Evolutionary conservation across 2,329 filamentous ascomycete species (phyloP), one percentile per base, ranked within the genome.

Genomic region (Lasiodiplodia hormozganensis): DNA sequence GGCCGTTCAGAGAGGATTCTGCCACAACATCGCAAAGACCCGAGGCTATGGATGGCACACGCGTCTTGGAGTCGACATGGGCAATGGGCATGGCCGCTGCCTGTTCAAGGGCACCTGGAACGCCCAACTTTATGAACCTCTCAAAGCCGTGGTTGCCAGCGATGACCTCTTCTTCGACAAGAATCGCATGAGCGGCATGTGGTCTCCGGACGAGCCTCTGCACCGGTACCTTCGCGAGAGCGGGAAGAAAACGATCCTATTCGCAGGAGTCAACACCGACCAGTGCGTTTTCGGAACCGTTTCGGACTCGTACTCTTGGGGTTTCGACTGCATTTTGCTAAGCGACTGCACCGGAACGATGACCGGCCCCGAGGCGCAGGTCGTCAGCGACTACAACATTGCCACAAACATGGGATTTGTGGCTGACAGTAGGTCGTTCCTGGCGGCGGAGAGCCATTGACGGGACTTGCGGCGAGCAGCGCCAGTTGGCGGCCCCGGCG

Each of bases 141-240:
- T 82, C 58, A 79, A 80, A 69, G 74, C 73, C 31, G 74, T 75
- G 62, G 76, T 78, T 65, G 75, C 75, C 21, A 75, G 76, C n/a
- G 72, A 76, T n/a, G 80, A 82, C 65, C 72, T 82, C 6, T 79
- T 80, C 72, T 82, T 82, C 71, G 79, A 82, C 72, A 82, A 82
- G 69, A 78, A 79, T 36, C 76, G 79, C 58, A 81, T 81, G 79
- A 80, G 78, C 38, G 79, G 80, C 28, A 71, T 82, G 34, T 82
- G 80, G 80, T 79, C 76, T 54, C 79, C 77, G 6, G 71, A 78
- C 18, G 76, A 81, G 68, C 79, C 78, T 11, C 74, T 82, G 43
- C 80, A 82, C 71, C 74, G 78, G 68, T 82, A 81, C 70, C 73
- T 82, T 7, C 73, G 77, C 14, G 74, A 77, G 67, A 77, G 76